Conservation (phyloP, 2,329 filamentous ascomycete species). For the Neopestalotiopsis sp. region DNA sequence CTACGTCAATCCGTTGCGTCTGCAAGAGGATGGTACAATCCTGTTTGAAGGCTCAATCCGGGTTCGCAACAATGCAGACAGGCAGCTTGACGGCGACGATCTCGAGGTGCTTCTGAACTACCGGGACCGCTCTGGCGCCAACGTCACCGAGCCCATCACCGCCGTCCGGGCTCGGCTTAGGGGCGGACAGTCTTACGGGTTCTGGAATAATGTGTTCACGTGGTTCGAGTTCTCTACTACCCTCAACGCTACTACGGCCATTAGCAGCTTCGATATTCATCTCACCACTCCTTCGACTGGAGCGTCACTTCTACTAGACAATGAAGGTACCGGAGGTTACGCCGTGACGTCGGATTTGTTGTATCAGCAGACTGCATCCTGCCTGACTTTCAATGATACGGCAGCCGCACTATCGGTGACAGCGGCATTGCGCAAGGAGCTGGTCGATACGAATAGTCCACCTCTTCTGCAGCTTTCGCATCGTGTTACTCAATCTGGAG, state of each 20-base stretch:
- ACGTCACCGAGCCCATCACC: not conserved
- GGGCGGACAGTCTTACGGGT: not conserved
- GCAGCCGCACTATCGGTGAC: not conserved
- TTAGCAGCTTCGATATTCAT: slow-evolving; percentile 3
- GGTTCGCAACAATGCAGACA: slow-evolving; percentile 19
- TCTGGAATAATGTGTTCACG: not conserved
- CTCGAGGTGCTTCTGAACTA: not conserved
- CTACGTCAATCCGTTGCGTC: slow-evolving; percentile 31
- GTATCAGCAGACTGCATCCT: not conserved
- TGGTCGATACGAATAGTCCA: not conserved
- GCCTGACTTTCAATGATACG: not conserved
- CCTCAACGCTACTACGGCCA: not conserved
- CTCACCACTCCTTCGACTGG: not conserved
- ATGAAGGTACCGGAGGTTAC: not conserved
- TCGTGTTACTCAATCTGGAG: not conserved
- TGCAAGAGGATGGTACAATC: slow-evolving; percentile 31
- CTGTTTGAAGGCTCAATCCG: slow-evolving; percentile 33
- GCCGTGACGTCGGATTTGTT: slow-evolving; percentile 1
- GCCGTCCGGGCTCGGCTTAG: not conserved
- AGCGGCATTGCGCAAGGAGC: not conserved
- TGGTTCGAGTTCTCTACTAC: not conserved
- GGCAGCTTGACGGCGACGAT: not conserved
- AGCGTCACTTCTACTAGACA: not conserved
- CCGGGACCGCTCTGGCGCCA: not conserved
- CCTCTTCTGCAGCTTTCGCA: not conserved